Base-by-base conservation (phyloP, 306 rosid genomes). In the Betula pendula region DNA sequence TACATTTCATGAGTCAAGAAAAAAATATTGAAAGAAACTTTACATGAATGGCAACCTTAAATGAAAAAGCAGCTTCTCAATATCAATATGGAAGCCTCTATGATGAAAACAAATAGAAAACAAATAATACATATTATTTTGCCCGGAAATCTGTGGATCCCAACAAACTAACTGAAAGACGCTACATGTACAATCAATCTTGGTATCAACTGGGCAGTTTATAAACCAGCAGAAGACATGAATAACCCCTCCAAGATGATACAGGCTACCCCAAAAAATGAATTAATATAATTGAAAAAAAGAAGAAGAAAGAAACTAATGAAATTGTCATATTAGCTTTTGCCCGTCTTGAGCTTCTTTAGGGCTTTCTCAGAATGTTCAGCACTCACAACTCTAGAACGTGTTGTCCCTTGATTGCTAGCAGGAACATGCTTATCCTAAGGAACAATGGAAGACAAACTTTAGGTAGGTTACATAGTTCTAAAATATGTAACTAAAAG, bases 291-390 rank as follows among this genome's bases (percentile, higher is more conserved):
- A 72, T 75, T 69, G 81, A 56, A 63, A 80, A 82, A 80, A 80
- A 85, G n/a, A 88, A 78, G 76, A 63, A 80, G 79, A 80, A 80
- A 86, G 86, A 78, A 77, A 81, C 75, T 75, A 22, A 45, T 72
- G 76, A 53, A 42, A 35, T 43, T 55, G 80, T 75, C 67, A 76
- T 77, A 85, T 87, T 91, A 96, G 87, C 75, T 91, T 86, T 83
- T 79, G 79, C 88, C 70, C 10, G 86, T 75, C 89, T 89, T 93
- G 59, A 86, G 85, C 89, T 90, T 96, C 91, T 93, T 96, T 31
- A 79, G 75, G 66, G 89, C 80, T 77, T 83, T 91, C 47, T 87
- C 93, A 40, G 90, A 82, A 68, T 86, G 91, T 63, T 88, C 94
- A 14, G 87, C 69, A 76, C 47, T 80, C 38, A 88, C 65, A 72